phyloP scores from a whole-genome alignment of 768 basidiomycete species.

The Lactarius hengduanensis region DNA sequence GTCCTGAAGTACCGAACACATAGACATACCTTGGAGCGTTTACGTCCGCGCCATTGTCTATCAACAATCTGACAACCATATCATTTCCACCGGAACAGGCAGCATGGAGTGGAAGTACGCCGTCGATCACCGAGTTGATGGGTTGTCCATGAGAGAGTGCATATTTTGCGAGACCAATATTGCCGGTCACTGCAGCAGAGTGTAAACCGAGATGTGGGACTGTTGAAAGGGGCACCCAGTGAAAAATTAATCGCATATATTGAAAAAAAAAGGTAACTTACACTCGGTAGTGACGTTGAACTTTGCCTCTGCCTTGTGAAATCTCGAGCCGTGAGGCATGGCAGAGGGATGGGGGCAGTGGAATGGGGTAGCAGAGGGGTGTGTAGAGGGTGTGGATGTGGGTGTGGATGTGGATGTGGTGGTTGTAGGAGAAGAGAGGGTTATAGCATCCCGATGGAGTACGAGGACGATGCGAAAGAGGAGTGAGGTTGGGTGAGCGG shows the following conservation, averaged over 20 bases:
- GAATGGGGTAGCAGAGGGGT: background rate
- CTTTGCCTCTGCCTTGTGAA: slow-evolving; percentile 45
- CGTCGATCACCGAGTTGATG: slow-evolving; percentile 92
- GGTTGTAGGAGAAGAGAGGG: background rate
- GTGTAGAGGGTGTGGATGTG: background rate
- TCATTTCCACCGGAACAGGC: slow-evolving; percentile 91
- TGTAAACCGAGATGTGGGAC: slow-evolving; percentile 78
- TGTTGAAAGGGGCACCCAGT: slow-evolving; percentile 33
- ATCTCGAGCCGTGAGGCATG: slow-evolving; percentile 41
- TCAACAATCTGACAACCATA: slow-evolving; percentile 81
- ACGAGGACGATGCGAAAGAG: background rate
- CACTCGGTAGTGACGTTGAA: slow-evolving; percentile 57
- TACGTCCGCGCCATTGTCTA: slow-evolving; percentile 96
- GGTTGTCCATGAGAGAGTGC: slow-evolving; percentile 94
- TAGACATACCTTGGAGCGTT: slow-evolving; percentile 78
- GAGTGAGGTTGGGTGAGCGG: background rate
- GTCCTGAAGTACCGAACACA: slow-evolving; percentile 30
- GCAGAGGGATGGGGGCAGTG: background rate
- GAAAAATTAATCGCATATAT: background rate
- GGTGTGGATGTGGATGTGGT: background rate
- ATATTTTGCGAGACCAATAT: slow-evolving; percentile 90
- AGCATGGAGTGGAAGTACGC: slow-evolving; percentile 95
- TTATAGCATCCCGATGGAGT: background rate
- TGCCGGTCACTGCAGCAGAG: slow-evolving; percentile 77
- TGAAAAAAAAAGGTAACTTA: slow-evolving; percentile 33